Evolutionary conservation across 306 rosid genomes (phyloP).

Genomic region (Parietaria judaica): DNA sequence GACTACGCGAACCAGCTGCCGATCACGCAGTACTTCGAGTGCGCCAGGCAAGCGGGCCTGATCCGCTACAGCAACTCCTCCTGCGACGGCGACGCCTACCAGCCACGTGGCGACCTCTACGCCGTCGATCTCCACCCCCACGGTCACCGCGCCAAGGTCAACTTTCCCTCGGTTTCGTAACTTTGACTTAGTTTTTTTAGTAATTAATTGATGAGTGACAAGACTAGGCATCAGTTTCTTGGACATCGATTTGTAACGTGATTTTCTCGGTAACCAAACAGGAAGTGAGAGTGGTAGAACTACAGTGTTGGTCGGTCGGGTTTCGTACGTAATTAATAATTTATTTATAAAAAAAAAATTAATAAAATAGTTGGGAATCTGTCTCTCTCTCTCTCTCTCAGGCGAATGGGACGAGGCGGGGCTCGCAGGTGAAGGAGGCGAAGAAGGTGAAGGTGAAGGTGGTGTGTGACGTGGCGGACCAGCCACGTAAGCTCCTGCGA

Average conservation of each 20-base stretch:
- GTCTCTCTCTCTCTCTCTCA: no score
- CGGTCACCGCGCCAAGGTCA: conserved; percentile 38
- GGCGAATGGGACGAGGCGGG: conserved; percentile 19
- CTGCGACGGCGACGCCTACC: conserved; percentile 48
- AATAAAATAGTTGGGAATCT: no score
- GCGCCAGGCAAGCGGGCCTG: conserved; percentile 77
- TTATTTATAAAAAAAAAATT: no score
- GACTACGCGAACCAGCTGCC: conserved; percentile 70
- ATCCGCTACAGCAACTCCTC: conserved; percentile 73
- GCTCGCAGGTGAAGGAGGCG: conserved; percentile 28
- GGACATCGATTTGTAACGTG: background rate
- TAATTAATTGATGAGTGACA: background rate
- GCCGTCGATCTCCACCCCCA: conserved; percentile 37
- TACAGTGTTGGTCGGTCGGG: no score
- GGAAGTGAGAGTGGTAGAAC: no score
- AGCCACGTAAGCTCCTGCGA: conserved; percentile 22
- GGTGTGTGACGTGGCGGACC: conserved; percentile 56
- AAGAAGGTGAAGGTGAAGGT: conserved; percentile 23
- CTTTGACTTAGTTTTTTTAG: background rate
- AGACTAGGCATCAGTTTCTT: background rate
- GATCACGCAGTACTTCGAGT: conserved; percentile 87
- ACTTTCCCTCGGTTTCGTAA: background rate
- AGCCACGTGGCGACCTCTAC: conserved; percentile 35
- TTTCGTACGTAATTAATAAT: no score
- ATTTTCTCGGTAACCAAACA: conserved; percentile 13